Conservation (phyloP, 257 asterid species). For the Solanum clarkiae region DNA sequence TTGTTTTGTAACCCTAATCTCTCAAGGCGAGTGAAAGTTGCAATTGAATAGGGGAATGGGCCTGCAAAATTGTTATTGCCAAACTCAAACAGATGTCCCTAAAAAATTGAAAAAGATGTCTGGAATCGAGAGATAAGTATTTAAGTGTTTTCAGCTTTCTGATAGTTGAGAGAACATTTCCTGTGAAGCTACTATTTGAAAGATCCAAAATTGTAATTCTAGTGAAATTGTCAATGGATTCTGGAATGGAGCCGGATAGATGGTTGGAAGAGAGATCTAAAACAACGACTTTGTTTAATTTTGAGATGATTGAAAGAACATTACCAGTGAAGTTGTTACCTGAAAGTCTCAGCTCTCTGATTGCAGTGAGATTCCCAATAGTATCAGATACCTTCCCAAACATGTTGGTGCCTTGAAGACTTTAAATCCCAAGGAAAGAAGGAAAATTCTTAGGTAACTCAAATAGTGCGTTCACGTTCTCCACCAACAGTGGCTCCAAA, state of each 20-base stretch:
- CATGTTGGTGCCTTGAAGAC: background rate
- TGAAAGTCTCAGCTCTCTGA: background rate
- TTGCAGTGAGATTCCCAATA: background rate
- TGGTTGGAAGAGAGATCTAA: background rate
- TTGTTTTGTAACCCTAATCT: rapidly evolving
- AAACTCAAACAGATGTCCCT: rapidly evolving
- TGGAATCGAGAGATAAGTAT: background rate
- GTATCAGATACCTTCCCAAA: background rate
- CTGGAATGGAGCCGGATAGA: background rate
- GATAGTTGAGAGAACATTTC: background rate
- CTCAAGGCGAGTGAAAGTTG: background rate
- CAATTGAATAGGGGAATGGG: background rate
- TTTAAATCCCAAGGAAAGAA: background rate
- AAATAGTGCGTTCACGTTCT: too few relatives aligned
- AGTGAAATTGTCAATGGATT: background rate
- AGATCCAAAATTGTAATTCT: background rate
- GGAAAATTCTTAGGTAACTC: background rate
- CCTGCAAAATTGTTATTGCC: background rate
- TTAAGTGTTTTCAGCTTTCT: background rate
- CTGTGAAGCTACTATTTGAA: background rate
- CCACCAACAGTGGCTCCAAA: background rate
- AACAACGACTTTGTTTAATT: background rate
- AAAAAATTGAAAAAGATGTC: background rate
- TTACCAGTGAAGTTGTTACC: background rate
- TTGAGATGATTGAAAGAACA: background rate